These are phyloP conservation scores for Pythium aristosporum DNA, from an alignment of 352 stramenopile species.

Conservation along the genomic window DNA sequence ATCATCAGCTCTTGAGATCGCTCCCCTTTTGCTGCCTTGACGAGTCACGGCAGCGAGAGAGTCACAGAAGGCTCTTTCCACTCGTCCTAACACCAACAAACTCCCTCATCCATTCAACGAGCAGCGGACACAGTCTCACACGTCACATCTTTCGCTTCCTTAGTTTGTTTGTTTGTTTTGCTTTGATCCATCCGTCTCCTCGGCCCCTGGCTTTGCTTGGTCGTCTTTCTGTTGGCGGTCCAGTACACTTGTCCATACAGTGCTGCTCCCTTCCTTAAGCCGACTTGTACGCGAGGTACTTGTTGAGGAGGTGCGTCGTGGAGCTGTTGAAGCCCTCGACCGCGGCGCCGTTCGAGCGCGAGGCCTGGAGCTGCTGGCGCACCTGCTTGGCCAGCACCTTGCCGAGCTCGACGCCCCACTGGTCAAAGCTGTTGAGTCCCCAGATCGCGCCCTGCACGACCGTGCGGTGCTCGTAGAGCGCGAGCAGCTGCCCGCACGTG, in stretches of 20 bases:
- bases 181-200: too few species aligned
- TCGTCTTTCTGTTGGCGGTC: too few species aligned
- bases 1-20: too few species aligned
- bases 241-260: too few species aligned
- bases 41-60: too few species aligned
- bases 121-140: background rate
- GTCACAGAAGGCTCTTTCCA: background rate
- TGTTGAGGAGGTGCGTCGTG: conserved; percentile 90
- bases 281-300: conserved; percentile 88
- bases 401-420: conserved; percentile 98
- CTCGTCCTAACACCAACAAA: background rate
- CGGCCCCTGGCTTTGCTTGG: too few species aligned
- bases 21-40: too few species aligned
- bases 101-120: background rate
- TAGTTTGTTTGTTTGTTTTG: too few species aligned
- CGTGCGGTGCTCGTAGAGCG: conserved; percentile 98
- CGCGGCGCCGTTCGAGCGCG: conserved; percentile 64
- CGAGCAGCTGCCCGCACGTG: conserved; percentile 94
- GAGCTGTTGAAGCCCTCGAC: conserved; percentile 95
- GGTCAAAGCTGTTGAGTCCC: conserved; percentile 98
- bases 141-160: background rate
- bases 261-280: conserved; percentile 29
- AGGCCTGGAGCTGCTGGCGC: conserved; percentile 83
- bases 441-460: conserved; percentile 97
- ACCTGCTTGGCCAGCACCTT: conserved; percentile 98